Conservation (phyloP, 139 green algal genomes). For the Pleodorina starrii region DNA sequence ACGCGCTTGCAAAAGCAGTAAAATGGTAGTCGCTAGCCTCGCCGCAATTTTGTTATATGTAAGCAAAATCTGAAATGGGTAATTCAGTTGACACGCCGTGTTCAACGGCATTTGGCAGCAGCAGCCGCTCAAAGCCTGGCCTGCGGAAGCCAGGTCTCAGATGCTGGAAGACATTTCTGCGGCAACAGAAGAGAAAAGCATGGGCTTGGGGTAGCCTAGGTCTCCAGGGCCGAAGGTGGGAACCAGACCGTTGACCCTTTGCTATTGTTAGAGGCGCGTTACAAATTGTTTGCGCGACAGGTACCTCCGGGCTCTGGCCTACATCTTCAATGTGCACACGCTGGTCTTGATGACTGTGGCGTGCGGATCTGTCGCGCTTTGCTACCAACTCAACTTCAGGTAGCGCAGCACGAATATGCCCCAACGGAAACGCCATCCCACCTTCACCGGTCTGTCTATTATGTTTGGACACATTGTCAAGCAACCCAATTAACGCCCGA, state of each 20-base stretch:
- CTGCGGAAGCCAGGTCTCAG: not conserved
- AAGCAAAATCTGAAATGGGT: too few relatives aligned
- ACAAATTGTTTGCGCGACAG: too few relatives aligned
- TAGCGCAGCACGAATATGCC: conserved; percentile 22
- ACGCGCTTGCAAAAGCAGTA: too few relatives aligned
- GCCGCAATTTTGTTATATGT: too few relatives aligned
- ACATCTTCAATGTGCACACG: conserved; percentile 49
- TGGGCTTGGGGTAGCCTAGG: not conserved
- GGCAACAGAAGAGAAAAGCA: conserved; percentile 8
- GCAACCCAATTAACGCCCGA: too few relatives aligned
- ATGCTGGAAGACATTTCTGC: conserved; percentile 34
- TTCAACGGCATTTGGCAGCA: not conserved
- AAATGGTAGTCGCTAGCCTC: too few relatives aligned
- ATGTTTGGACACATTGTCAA: too few relatives aligned
- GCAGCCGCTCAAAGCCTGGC: not conserved
- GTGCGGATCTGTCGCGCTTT: not conserved
- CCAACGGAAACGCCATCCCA: not conserved
- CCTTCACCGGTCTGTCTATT: too few relatives aligned
- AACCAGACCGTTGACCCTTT: too few relatives aligned
- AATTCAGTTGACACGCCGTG: not conserved
- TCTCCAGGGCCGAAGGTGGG: not conserved
- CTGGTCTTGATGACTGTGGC: not conserved
- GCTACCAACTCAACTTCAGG: conserved; percentile 26
- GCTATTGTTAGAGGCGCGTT: too few relatives aligned
- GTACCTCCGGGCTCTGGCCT: conserved; percentile 36